Conservation (phyloP, 208 protist species). For the Trypanosoma cruzi region DNA sequence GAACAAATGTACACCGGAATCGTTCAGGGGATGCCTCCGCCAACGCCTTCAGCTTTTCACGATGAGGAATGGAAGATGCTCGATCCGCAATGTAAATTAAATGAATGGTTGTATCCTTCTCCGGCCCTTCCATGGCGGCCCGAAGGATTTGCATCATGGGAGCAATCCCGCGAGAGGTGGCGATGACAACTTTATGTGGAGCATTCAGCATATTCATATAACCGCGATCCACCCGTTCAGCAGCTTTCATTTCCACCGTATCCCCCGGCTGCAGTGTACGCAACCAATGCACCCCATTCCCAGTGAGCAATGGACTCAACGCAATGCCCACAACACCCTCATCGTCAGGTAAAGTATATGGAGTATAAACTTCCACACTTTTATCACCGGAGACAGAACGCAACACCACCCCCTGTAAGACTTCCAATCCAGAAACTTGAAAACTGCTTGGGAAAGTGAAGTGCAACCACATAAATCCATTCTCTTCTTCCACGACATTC, state of each 20-base stretch:
- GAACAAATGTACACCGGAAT: conserved; percentile 48
- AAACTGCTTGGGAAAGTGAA: conserved; percentile 61
- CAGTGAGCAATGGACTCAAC: background rate
- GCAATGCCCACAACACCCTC: conserved; percentile 22
- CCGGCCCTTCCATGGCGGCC: conserved; percentile 47
- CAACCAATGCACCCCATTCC: conserved; percentile 37
- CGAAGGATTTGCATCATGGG: conserved; percentile 85
- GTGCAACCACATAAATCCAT: conserved; percentile 54
- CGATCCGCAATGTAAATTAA: conserved; percentile 59
- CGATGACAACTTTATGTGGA: background rate
- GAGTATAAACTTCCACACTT: conserved; percentile 61
- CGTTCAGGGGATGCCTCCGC: conserved; percentile 40
- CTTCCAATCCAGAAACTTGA: conserved; percentile 51
- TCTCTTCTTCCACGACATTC: conserved; percentile 41
- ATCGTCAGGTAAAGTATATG: conserved; percentile 73
- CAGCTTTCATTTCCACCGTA: conserved; percentile 61
- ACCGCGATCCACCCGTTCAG: conserved; percentile 52
- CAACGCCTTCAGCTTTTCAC: conserved; percentile 13
- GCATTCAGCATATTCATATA: conserved; percentile 38
- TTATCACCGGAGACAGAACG: conserved; percentile 46
- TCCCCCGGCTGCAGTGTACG: conserved; percentile 59
- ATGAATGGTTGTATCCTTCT: conserved; percentile 48
- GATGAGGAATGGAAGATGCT: background rate
- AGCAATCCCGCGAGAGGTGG: conserved; percentile 58
- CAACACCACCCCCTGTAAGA: conserved; percentile 67